A percentile compares a stretch with the other conserved stretches of the same genome.
These are phyloP conservation scores for Rhipidocladum racemiflorum DNA, from an alignment of 176 grass and related monocot genomes.

Conservation along the genomic window DNA sequence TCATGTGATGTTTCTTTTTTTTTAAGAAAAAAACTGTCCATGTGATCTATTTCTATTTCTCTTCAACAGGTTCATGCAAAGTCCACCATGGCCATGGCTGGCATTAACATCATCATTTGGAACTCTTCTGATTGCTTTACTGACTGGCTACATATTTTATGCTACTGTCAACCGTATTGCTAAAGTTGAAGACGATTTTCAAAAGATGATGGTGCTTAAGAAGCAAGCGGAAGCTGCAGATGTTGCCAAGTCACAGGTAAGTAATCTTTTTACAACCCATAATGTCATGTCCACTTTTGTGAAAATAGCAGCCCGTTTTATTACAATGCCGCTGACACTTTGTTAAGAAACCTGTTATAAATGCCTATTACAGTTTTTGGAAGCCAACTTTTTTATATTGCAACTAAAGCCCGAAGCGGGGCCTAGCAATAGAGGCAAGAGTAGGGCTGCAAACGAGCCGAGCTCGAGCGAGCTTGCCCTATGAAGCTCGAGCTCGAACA, in stretches of 20 bases:
- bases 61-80: conserved; percentile 69
- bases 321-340: no score
- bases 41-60: conserved; percentile 20
- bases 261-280: not conserved
- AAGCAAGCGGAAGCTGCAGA: conserved; percentile 83
- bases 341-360: no score
- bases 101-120: conserved; percentile 76
- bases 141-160: conserved; percentile 70
- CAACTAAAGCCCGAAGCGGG: no score
- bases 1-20: not conserved
- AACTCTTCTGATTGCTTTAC: conserved; percentile 65
- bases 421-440: no score
- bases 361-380: no score
- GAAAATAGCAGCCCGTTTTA: no score
- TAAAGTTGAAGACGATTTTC: conserved; percentile 88
- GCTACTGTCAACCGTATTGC: conserved; percentile 70
- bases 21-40: not conserved
- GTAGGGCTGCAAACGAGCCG: no score
- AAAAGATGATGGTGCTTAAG: conserved; percentile 73
- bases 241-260: conserved; percentile 89
- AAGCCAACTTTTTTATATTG: no score
- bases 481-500: no score
- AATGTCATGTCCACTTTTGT: not conserved
- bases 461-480: no score
- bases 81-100: conserved; percentile 68